A percentile compares a stretch with the other conserved stretches of the same genome.
Conservation (phyloP, 805 yeast species). For the Saccharomyces mikatae region DNA sequence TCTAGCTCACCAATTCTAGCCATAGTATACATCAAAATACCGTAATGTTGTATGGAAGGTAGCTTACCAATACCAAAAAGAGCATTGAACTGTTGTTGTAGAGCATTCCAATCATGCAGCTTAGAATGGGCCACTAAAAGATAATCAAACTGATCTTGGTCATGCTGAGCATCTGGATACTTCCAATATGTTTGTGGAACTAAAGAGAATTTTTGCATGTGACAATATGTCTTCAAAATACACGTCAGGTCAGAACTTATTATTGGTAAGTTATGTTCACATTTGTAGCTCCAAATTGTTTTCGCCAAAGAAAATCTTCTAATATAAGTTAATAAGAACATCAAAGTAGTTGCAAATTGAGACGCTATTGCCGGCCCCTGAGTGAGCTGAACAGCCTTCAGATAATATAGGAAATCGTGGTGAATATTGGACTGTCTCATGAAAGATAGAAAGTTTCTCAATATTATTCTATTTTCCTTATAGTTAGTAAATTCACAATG, state of each 20-base stretch:
- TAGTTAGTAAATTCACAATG: conserved; percentile 21
- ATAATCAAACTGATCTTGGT: conserved; percentile 39
- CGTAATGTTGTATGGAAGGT: conserved; percentile 49
- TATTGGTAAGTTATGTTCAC: conserved; percentile 12
- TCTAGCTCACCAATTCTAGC: conserved; percentile 42
- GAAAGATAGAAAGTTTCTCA: conserved; percentile 14
- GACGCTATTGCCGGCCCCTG: conserved; percentile 20
- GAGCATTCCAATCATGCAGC: conserved; percentile 42
- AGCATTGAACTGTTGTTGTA: conserved; percentile 50
- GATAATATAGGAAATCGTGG: neutral
- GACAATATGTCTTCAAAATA: conserved; percentile 20
- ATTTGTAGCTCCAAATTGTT: conserved; percentile 30
- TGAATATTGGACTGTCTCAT: conserved; percentile 6
- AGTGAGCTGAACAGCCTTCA: conserved; percentile 4
- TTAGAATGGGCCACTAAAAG: conserved; percentile 40
- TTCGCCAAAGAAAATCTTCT: conserved; percentile 12
- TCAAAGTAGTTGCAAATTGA: conserved; percentile 25
- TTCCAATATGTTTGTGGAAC: conserved; percentile 32
- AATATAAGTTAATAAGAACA: conserved; percentile 13
- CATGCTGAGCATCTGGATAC: conserved; percentile 37
- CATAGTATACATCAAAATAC: conserved; percentile 52
- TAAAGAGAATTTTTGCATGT: conserved; percentile 11
- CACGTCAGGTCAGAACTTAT: conserved; percentile 16
- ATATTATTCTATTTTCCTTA: conserved; percentile 10
- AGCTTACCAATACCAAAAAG: conserved; percentile 46